A percentile compares a stretch with the other conserved stretches of the same genome.
Evolutionary conservation across 306 rosid species (phyloP).

Genomic region (Nissolia schottii): DNA sequence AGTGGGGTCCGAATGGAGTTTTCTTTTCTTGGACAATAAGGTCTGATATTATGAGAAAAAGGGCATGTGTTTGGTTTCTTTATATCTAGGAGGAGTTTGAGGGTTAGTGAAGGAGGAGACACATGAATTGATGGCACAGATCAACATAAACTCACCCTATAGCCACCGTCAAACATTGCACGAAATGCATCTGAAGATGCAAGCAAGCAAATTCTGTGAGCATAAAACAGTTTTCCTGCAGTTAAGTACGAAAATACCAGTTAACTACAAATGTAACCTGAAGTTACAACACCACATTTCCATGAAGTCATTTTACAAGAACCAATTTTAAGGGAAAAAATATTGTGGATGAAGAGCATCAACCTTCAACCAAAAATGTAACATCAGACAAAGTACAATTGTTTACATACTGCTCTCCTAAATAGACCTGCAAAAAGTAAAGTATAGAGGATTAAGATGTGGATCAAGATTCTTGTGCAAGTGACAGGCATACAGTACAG

Average conservation of each 20-base stretch:
- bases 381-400: conserved; percentile 65
- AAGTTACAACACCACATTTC: not conserved
- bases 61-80: not conserved
- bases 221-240: conserved; percentile 85
- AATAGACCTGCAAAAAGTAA: conserved; percentile 64
- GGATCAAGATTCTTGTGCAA: not conserved
- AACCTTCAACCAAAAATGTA: conserved; percentile 85
- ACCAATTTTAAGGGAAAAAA: not conserved
- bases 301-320: not conserved
- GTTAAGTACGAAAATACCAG: not conserved
- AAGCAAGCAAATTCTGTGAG: conserved; percentile 90
- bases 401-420: conserved; percentile 87
- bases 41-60: not conserved
- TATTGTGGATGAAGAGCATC: not conserved
- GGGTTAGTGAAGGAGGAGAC: not conserved
- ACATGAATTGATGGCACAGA: not conserved
- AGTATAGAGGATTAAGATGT: not conserved
- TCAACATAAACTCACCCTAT: conserved; percentile 54
- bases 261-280: not conserved
- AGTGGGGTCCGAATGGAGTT: not conserved
- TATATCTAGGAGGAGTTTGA: not conserved
- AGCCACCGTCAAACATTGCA: conserved; percentile 98
- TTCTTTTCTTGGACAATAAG: not conserved
- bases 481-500: not conserved
- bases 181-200: conserved; percentile 97